Evolutionary conservation across 129 eudicot genomes (phyloP).

Genomic region (Tagetes erecta): DNA sequence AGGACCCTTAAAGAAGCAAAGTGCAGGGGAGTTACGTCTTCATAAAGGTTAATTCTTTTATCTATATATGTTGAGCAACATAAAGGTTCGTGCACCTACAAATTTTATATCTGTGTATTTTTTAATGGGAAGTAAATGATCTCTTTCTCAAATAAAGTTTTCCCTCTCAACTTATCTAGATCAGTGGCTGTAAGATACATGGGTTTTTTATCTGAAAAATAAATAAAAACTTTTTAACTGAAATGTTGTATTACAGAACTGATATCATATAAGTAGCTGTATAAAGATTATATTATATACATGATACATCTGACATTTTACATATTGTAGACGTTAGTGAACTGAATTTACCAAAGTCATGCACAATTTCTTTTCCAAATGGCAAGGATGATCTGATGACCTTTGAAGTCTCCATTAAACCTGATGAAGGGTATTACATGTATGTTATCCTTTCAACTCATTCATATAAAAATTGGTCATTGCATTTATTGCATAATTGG

Average conservation of each 20-base stretch:
- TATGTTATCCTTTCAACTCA: slow-evolving; percentile 29
- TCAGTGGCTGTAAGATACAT: background rate
- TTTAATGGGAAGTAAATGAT: background rate
- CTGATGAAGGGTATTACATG: slow-evolving; percentile 67
- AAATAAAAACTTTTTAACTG: background rate
- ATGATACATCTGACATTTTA: slow-evolving; percentile 7
- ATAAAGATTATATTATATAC: slow-evolving; percentile 13
- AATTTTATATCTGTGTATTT: background rate
- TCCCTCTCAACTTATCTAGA: background rate
- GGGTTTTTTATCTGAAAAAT: background rate
- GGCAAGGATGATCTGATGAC: slow-evolving; percentile 64
- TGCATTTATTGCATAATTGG: background rate
- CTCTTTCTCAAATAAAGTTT: background rate
- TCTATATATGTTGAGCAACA: slow-evolving; percentile 10
- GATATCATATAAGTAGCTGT: background rate
- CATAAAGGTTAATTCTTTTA: slow-evolving; percentile 39
- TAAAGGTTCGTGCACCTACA: background rate
- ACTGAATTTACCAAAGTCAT: slow-evolving; percentile 52
- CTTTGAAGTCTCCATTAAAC: slow-evolving; percentile 56
- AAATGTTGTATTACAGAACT: background rate
- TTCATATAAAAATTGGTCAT: background rate
- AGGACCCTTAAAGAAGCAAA: slow-evolving; percentile 42
- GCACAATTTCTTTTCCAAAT: slow-evolving; percentile 54
- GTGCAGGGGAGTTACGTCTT: slow-evolving; percentile 46
- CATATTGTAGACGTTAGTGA: slow-evolving; percentile 50